Percentiles rank a stretch among this genome's conserved stretches.
Conservation (phyloP, 805 yeast genomes). For the Hermanozyma aechmeae region DNA sequence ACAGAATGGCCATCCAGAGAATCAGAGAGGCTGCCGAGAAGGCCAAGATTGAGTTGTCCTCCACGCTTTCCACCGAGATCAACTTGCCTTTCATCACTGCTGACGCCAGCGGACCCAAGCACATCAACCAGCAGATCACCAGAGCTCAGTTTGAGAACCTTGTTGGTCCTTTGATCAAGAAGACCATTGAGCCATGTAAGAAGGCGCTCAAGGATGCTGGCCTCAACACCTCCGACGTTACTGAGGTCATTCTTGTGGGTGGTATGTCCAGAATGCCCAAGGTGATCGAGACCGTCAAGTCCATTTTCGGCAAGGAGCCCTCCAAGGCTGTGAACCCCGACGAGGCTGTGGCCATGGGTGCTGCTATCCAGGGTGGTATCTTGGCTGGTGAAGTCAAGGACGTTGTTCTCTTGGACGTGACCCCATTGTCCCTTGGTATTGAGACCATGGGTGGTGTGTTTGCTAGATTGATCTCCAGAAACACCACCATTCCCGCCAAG, state of each 20-base stretch:
- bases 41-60: conserved; percentile 81
- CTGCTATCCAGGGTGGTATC: conserved; percentile 97
- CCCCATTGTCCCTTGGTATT: conserved; percentile 88
- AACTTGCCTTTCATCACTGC: conserved; percentile 84
- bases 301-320: conserved; percentile 74
- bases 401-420: conserved; percentile 80
- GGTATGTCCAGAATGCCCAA: conserved; percentile 93
- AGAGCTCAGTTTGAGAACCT: conserved; percentile 60
- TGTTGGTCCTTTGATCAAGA: conserved; percentile 62
- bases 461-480: conserved; percentile 83
- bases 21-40: conserved; percentile 64
- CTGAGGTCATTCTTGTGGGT: conserved; percentile 80
- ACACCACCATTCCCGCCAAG: conserved; percentile 95
- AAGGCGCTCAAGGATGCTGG: conserved; percentile 79
- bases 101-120: conserved; percentile 75
- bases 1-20: conserved; percentile 55
- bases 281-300: conserved; percentile 68
- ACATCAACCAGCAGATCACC: conserved; percentile 59
- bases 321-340: conserved; percentile 92
- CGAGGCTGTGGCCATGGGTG: conserved; percentile 93
- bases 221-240: conserved; percentile 52
- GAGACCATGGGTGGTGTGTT: conserved; percentile 98
- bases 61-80: conserved; percentile 61
- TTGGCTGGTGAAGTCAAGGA: conserved; percentile 92
- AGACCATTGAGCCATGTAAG: conserved; percentile 68